Base-by-base conservation (phyloP, 805 yeast species). In the Candida easanensis region DNA sequence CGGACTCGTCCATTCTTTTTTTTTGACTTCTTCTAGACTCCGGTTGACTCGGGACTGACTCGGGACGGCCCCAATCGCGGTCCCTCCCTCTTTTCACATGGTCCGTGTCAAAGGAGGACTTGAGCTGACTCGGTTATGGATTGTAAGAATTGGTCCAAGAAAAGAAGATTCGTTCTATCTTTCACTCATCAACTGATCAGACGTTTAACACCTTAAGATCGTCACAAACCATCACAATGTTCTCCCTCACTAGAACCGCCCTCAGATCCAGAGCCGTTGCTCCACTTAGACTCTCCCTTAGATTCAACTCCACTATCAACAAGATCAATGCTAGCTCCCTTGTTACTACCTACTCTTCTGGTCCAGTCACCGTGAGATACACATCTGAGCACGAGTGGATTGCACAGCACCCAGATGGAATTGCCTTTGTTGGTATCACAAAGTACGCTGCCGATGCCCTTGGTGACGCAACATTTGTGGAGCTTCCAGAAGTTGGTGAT, bases 331-430 rank as follows among this genome's bases (percentile, higher is more conserved):
- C 48, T 20, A 36, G 41, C 21, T 58, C 62, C 7, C 22, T 51
- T 4, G 56, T 58, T n/a, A 36, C 41, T 36, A 48, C 52, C 35
- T 52, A 56, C 46, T 53, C 58, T 6, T 10, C 41, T 23, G 56
- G 55, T 31, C 54, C 56, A 33, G 17, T 46, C 32, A 42, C 65
- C 14, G 74, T 82, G 48, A 80, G 77, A 66, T 90, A 78, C 75
- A 88, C 98, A 10, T 67, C 73, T 41, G 96, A 93, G 61, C 99
- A 91, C 71, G 99, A 91, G 70, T 91, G 97, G 97, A 67, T 93
- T 44, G 90, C 96, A 4, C 73, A 80, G 43, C 95, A 86, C 63
- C 77, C 78, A 21, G 96, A 90, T 65, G 87, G 87, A 48, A 73
- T 82, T 33, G 84, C 91, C 2, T 89, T 82, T 57, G 73, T 91